phyloP scores from a whole-genome alignment of 169 alveolate genomes.

The Plasmodium yoelii region DNA sequence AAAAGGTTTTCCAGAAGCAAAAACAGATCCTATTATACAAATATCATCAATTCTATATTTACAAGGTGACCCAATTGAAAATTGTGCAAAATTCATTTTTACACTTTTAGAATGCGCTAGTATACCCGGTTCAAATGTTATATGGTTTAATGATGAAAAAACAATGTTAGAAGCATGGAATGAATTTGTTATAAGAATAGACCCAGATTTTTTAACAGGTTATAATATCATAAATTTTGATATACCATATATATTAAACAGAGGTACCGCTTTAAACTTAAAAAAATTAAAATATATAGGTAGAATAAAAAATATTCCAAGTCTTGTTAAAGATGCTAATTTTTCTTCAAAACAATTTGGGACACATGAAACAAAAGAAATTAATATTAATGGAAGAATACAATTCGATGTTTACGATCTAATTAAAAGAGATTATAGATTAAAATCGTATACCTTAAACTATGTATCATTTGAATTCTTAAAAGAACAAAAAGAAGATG shows the following conservation, averaged over 20 bases:
- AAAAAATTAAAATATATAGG: conserved; percentile 87
- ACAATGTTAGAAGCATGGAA: conserved; percentile 92
- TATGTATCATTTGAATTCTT: conserved; percentile 97
- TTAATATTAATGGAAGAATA: conserved; percentile 97
- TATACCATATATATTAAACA: conserved; percentile 94
- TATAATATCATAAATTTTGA: conserved; percentile 99
- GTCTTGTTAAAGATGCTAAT: conserved; percentile 90
- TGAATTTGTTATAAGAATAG: conserved; percentile 87
- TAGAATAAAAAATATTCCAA: conserved; percentile 83
- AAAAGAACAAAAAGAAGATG: conserved; percentile 99
- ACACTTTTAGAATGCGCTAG: conserved; percentile 90
- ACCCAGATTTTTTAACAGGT: conserved; percentile 98
- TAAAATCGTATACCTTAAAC: conserved; percentile 97
- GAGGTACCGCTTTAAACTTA: conserved; percentile 93
- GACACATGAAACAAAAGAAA: conserved; percentile 93
- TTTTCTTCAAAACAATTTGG: conserved; percentile 94
- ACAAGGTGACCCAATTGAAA: conserved; percentile 79
- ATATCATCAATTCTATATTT: conserved; percentile 93
- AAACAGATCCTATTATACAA: conserved; percentile 96
- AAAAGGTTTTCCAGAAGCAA: conserved; percentile 96
- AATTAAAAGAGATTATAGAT: conserved; percentile 96
- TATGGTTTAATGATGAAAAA: conserved; percentile 83
- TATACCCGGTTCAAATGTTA: conserved; percentile 90
- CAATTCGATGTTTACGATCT: conserved; percentile 96
- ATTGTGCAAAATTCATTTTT: conserved; percentile 82